Evolutionary conservation across 2,329 filamentous ascomycete genomes (phyloP), one percentile per base, ranked within the genome.

Genomic region (Epichloe hybrida): DNA sequence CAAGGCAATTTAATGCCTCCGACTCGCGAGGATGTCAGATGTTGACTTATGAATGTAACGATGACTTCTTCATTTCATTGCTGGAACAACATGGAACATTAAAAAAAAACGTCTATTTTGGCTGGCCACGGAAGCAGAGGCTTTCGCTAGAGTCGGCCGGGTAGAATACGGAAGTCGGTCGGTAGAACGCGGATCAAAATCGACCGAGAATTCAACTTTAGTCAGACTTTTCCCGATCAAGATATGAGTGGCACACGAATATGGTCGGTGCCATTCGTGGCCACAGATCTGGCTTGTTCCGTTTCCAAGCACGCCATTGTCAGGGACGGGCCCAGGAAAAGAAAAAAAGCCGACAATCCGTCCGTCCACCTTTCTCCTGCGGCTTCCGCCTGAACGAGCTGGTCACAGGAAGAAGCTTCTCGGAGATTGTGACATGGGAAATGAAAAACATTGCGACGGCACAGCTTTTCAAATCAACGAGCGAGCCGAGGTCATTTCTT

Each of bases 251-350:
- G 35, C 44, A 35, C 27, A 11, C 5, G 34, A 31, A 23, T 23
- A 23, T 23, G 23, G 34, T 34, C 20, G 12, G 3, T 35, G 43
- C 5, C 37, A 36, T 31, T 27, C 13, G 13, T 39, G 35, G 21
- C 27, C 23, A 36, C 48, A 42, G 45, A 50, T 45, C 42, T 41
- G 44, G 35, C 15, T 27, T 42, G 34, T 40, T 15, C 17, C 36
- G 35, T 36, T 35, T 35, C 38, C 21, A 47, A 55, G 49, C 51
- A 55, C 53, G 53, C 52, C 53, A 52, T 53, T 36, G 45, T 48
- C 49, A 44, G 49, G 46, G 36, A 51, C 50, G 21, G 17, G 23
- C 35, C 39, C 47, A 36, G 40, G 34, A 43, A 46, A 47, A n/a
- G 13, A 50, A 39, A 4, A 31, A 31, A 31, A 31, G 27, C 40